Conservation (phyloP, 2,329 filamentous ascomycete species). For the Aspergillus thermomutatus region DNA sequence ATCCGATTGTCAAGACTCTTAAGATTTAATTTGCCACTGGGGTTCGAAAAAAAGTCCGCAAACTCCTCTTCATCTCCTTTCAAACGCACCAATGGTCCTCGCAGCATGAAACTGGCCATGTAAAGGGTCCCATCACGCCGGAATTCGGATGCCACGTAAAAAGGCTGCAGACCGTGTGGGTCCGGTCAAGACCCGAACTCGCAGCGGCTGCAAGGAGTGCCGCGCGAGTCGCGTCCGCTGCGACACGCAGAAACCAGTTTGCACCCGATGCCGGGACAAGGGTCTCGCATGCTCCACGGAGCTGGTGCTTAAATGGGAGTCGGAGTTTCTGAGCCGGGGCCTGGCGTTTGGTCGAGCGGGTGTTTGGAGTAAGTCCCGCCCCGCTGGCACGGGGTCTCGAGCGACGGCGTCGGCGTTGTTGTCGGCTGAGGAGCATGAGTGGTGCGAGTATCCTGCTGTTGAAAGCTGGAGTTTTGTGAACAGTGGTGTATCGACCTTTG, state of each 20-base stretch:
- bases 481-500: constrained; percentile 27
- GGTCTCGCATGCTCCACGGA: constrained; percentile 35
- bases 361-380: constrained; percentile 36
- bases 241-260: constrained; percentile 37
- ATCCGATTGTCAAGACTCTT: neutral
- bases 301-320: constrained; percentile 38
- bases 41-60: neutral
- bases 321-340: constrained; percentile 40
- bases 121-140: constrained; percentile 13
- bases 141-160: constrained; percentile 33
- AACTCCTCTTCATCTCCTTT: neutral
- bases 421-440: constrained; percentile 21
- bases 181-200: constrained; percentile 38
- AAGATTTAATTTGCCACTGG: neutral
- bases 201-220: constrained; percentile 41
- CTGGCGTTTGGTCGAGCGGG: constrained; percentile 43
- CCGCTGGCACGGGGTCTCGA: constrained; percentile 17
- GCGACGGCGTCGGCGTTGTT: constrained; percentile 13
- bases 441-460: constrained; percentile 26
- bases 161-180: constrained; percentile 34
- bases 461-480: constrained; percentile 33
- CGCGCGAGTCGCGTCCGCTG: constrained; percentile 41
- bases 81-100: constrained; percentile 2
- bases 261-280: constrained; percentile 35
- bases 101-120: constrained; percentile 20